Evolutionary conservation across 768 basidiomycete genomes (phyloP), one percentile per base, ranked within the genome.

Genomic region (Rubroboletus pulcherrimus): DNA sequence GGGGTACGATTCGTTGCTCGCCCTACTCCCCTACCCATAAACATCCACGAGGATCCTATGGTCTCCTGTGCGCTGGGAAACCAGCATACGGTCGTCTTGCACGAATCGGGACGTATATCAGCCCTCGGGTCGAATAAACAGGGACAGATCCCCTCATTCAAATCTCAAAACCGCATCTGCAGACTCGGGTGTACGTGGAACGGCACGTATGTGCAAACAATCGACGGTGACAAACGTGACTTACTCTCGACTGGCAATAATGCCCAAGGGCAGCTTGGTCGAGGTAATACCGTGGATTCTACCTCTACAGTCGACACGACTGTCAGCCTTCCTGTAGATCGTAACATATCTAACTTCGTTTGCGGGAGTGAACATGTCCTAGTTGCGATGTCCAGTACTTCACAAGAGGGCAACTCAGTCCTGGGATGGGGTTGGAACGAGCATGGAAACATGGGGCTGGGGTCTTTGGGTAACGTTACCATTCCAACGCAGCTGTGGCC

Each of bases 351-450:
- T 34, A 56, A 19, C 24, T 49, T 95, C 14, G 81, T 80, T 0
- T 90, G 88, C 54, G 93, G 94, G 19, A 92, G 89, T 62, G 95
- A 98, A 70, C 94, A 98, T 70, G 81, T 91, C 4, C 71, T 97
- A 9, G 71, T 71, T 17, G 61, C 77, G 2, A 53, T 56, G 49
- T 49, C 59, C 5, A 49, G 41, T n/a, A 42, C 53, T 26, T 33
- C 41, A 12, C 58, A 62, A 1, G 79, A 81, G 59, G 34, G 40
- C 5, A 30, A 50, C 24, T 43, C 55, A 9, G 79, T 94, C 0
- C 90, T 84, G 82, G 90, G 84, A 0, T 97, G 95, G 91, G 96
- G 96, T 0, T 98, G 96, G 95, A 98, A 98, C 69, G 96, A 98
- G 70, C 96, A 98, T 67, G 96, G 96, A 7, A 98, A 97, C 70